phyloP scores from a whole-genome alignment of 352 stramenopile genomes.

The Globisporangium cederbergense region DNA sequence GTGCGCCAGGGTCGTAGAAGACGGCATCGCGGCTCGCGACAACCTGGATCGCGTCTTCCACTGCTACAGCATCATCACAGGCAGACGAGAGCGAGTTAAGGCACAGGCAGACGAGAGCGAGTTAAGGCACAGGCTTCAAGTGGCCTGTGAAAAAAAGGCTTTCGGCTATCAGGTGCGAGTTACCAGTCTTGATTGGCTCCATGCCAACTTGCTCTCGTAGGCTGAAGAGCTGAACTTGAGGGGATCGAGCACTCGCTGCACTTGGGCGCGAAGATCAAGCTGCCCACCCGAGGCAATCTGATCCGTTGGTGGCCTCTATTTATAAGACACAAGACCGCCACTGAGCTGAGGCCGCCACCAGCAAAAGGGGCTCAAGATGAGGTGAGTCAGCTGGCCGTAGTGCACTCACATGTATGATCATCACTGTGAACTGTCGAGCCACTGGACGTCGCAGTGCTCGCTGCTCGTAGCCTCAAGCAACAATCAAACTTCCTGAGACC shows the following conservation, averaged over 20 bases:
- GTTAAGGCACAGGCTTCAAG: background rate
- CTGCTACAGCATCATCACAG: constrained; percentile 20
- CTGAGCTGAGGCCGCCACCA: too few relatives aligned
- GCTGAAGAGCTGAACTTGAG: background rate
- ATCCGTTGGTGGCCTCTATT: background rate
- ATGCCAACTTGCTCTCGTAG: background rate
- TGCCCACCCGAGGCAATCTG: background rate
- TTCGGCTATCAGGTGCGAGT: too few relatives aligned
- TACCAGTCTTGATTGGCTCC: constrained; percentile 7
- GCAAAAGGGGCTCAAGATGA: too few relatives aligned
- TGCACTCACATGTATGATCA: too few relatives aligned
- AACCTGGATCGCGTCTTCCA: constrained; percentile 50
- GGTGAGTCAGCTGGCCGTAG: too few relatives aligned
- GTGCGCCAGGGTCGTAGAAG: constrained; percentile 38
- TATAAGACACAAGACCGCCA: background rate
- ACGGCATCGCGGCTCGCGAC: constrained; percentile 48
- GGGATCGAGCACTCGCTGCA: background rate
- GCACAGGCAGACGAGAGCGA: background rate
- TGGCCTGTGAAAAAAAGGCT: too few relatives aligned
- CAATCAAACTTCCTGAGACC: too few relatives aligned
- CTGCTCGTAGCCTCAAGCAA: too few relatives aligned
- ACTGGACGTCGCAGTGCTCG: too few relatives aligned
- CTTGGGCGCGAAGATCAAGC: background rate
- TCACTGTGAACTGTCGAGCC: too few relatives aligned
- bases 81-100: background rate